Base-by-base conservation (phyloP, 202 grass and related monocot genomes). In the Miscanthus sacchariflorus region DNA sequence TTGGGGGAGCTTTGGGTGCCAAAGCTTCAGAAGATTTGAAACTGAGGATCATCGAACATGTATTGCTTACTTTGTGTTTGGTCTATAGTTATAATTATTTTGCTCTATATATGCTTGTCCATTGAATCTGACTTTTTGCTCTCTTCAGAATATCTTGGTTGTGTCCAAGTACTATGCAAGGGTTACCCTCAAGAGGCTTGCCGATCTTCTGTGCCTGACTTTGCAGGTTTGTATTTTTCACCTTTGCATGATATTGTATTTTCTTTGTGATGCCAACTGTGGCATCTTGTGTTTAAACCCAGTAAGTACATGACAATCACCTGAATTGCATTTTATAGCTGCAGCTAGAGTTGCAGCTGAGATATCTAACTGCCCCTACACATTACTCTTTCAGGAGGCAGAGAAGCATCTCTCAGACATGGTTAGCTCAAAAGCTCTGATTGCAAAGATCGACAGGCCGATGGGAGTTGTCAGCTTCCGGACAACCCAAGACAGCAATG, bases 161-260 rank as follows among this genome's bases (percentile, higher is more conserved):
- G 96, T 99, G n/a, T 96, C 96, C 0, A 99, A 96, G 79, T 99
- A 96, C 65, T 96, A 99, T 89, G 95, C 96, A 72, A 99, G 96
- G 91, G 96, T 99, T 79, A 93, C 89, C 30, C 81, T 99, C 44
- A 95, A 96, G 79, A 91, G 94, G 66, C 74, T 99, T 83, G 87
- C 96, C 0, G 92, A 95, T 78, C 91, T 99, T 83, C 90, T 96
- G 63, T 95, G 94, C 88, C 54, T 99, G 74, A 93, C 89, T 86
- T 89, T 99, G 52, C 89, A 96, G 92, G 94, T 96, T 76, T 78
- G 70, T 59, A 67, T 86, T 81, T 50, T 49, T 5, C 27, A 87
- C 72, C 19, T 87, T 33, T 21, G 7, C 35, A 1, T 68, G 9
- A 23, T 65, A 27, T 38, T 83, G 1, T 24, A 12, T 73, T 77